Evolutionary conservation across 129 eudicot genomes (phyloP), one percentile per base, ranked within the genome.

Genomic region (Solidago caesia): DNA sequence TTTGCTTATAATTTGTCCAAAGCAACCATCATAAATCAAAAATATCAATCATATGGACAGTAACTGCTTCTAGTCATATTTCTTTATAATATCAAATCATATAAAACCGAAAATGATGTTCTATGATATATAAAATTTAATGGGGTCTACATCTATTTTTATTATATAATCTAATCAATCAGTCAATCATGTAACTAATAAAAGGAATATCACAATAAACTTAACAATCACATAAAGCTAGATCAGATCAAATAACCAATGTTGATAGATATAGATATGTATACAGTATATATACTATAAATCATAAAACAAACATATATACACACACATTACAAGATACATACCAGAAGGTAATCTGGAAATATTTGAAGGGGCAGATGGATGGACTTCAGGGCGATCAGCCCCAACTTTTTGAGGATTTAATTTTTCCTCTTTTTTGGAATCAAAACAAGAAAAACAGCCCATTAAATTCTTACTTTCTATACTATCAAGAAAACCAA

Each of bases 381-480:
- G 87, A 43, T 81, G 87, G 44, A 75, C 83, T 65, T 85, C 81
- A 58, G 73, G 80, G 16, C 83, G 88, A 86, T 83, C 84, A 81
- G 83, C 88, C 52, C 82, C 74, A 8, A 58, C 85, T 42, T 72
- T 79, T 43, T 82, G 82, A 53, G 84, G 86, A 83, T 88, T 88
- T 43, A 88, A 77, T 75, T 80, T 90, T 10, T 86, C 88, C 46
- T 83, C 98, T 33, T 73, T 92, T 65, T 78, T 90, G 16, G 98
- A 93, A 75, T 93, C 98, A 66, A 93, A 93, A 79, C 98, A 93
- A 33, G 92, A 85, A 84, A 93, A 93, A 64, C 98, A 93, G 75
- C 98, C 98, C 97, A 90, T 93, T 45, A 73, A 63, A 67, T 7
- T 16, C 2, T 47, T 9, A 45, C 27, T 51, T 33, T 33, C 39